Evolutionary conservation across 305 asterid genomes (phyloP).

Genomic region (Caryopteris hybrid): DNA sequence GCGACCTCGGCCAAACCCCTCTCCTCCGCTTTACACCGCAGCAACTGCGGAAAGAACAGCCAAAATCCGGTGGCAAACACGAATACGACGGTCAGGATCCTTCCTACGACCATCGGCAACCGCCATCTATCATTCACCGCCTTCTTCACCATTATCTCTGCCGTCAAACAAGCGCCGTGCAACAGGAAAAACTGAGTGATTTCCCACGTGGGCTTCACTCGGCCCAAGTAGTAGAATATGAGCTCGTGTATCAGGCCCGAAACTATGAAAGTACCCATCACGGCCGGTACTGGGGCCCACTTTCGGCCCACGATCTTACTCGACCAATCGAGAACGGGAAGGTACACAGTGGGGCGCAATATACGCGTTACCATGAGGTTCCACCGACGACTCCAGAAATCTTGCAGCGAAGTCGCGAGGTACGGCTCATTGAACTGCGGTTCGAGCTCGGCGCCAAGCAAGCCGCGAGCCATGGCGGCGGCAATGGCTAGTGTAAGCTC

Average conservation of each 20-base stretch:
- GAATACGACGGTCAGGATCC: conserved; percentile 39
- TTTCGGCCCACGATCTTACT: conserved; percentile 27
- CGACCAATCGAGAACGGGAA: conserved; percentile 38
- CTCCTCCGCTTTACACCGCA: conserved; percentile 35
- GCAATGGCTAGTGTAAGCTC: conserved; percentile 47
- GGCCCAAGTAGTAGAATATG: conserved; percentile 54
- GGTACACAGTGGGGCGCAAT: conserved; percentile 65
- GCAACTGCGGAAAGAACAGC: conserved; percentile 59
- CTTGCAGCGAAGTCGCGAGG: conserved; percentile 66
- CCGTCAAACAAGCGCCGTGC: conserved; percentile 46
- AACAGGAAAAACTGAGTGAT: conserved; percentile 46
- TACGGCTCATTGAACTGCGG: conserved; percentile 70
- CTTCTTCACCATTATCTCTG: conserved; percentile 46
- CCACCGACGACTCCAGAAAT: conserved; percentile 86
- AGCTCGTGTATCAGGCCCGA: conserved; percentile 76
- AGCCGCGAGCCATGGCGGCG: conserved; percentile 41
- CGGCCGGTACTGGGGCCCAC: conserved; percentile 54
- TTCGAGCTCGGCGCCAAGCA: conserved; percentile 55
- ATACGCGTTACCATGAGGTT: conserved; percentile 68
- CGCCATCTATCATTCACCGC: conserved; percentile 30
- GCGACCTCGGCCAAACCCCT: conserved; percentile 53
- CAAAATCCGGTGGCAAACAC: conserved; percentile 38
- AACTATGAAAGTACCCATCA: conserved; percentile 41
- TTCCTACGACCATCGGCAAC: conserved; percentile 37
- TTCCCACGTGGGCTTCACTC: conserved; percentile 59